Conservation (phyloP, 352 stramenopile genomes). For the Globisporangium alternatum region DNA sequence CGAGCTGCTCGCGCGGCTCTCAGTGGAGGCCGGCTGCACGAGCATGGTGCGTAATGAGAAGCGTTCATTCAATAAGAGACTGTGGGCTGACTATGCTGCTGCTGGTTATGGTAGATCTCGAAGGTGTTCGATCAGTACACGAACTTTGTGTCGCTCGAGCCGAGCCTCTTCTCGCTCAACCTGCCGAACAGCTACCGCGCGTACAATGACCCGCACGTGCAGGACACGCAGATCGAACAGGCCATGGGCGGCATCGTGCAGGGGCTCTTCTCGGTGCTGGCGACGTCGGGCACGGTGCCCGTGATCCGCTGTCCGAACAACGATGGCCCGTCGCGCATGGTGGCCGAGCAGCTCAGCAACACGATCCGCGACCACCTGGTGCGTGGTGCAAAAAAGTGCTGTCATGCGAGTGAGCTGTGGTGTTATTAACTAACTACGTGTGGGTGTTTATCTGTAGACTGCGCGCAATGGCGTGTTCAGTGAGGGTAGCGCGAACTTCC, state of each 20-base stretch:
- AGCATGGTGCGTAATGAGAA: slow-evolving; percentile 48
- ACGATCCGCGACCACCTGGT: slow-evolving; percentile 77
- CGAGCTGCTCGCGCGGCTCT: slow-evolving; percentile 81
- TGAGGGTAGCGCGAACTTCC: slow-evolving; percentile 57
- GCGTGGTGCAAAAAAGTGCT: neutral
- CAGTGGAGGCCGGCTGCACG: slow-evolving; percentile 72
- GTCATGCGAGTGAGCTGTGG: neutral
- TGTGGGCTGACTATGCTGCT: neutral
- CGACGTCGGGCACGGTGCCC: slow-evolving; percentile 90
- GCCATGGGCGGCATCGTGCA: slow-evolving; percentile 65
- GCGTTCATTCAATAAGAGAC: neutral
- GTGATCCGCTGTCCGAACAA: slow-evolving; percentile 94
- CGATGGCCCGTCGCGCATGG: slow-evolving; percentile 95
- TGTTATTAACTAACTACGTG: neutral
- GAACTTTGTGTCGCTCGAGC: slow-evolving; percentile 96
- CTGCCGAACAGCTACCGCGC: slow-evolving; percentile 90
- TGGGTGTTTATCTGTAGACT: slow-evolving; percentile 24
- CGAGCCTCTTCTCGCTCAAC: slow-evolving; percentile 93
- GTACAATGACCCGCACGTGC: slow-evolving; percentile 90
- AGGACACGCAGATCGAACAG: slow-evolving; percentile 81
- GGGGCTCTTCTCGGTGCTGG: slow-evolving; percentile 93
- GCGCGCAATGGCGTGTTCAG: slow-evolving; percentile 66
- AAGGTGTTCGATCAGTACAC: slow-evolving; percentile 97
- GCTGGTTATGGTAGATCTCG: slow-evolving; percentile 59
- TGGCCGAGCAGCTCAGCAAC: slow-evolving; percentile 91